Evolutionary conservation across 2,329 filamentous ascomycete species (phyloP), one percentile per base, ranked within the genome.

Genomic region (Colletotrichum trifolii): DNA sequence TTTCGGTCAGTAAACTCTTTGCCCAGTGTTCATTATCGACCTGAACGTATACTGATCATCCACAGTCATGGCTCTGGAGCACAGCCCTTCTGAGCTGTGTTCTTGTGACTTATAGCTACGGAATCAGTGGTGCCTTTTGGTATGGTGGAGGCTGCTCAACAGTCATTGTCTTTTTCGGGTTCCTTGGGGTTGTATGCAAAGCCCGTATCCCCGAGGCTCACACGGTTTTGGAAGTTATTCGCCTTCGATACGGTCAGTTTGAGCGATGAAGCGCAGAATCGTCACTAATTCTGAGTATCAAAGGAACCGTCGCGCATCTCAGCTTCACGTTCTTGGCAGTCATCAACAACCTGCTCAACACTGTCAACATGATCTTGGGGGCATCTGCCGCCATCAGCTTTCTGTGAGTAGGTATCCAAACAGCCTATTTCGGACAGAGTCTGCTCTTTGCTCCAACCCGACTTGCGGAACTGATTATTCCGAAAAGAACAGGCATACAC

Each of bases 111-210:
- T 86, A 87, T 67, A 79, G 79, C 54, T 85, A 84, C 69, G 85
- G 85, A 0, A 75, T 87, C 2, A 81, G 83, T 2, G 84, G 84
- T 0, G 84, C 84, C 0, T 86, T 87, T 59, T 87, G 84, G 85
- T 87, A 84, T 64, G 84, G 83, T 3, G 84, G 83, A 49, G 85
- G 84, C 2, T 84, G 82, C 54, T 83, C 81, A 9, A 82, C 83
- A 0, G 85, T 85, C 82, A 86, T 87, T 47, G 82, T 84, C 0
- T 85, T 87, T 70, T 86, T 87, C 53, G 78, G 84, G 0, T 67
- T 85, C 0, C 72, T 62, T 1, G 83, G 82, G 0, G 84, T 86
- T 10, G 81, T 79, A 0, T 84, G 81, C 72, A 86, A 87, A 61
- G 70, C 81, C 35, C 81, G 84, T 36, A 81, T 84, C 2, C 84